Evolutionary conservation across 2,329 filamentous ascomycete genomes (phyloP), one percentile per base, ranked within the genome.

Genomic region (Colletotrichum salicis): DNA sequence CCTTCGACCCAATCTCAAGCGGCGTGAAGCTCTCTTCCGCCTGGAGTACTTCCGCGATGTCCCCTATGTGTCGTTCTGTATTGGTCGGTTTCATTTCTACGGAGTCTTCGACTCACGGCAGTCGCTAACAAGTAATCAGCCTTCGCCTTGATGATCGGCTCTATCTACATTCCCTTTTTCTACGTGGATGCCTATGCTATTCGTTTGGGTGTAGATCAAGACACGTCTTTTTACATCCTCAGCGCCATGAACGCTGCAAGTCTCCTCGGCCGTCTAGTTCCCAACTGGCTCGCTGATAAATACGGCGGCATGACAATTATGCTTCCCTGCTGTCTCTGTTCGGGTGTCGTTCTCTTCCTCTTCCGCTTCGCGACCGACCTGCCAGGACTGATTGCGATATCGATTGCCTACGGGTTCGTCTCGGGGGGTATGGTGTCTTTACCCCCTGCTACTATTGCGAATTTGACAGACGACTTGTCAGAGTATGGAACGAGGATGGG

Each of bases 201-300:
- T 13, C 66, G 67, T 1, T 56, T 71, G 1, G 71, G 71, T n/a
- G 63, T 66, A 6, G 63, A 74, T 45, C 41, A 22, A 3, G 29
- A 41, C 27, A 58, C 72, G 19, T 70, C 73, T 11, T 62, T 58
- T 48, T 74, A 74, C 59, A 55, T 75, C 19, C 68, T 75, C 12
- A 62, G 73, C 41, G 70, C 73, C 54, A 66, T 74, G 48, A 75
- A 75, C 48, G 73, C 73, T 7, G 74, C 66, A 7, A 73, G 66
- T 24, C 67, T 74, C 19, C 48, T 75, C 4, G 73, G 74, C 10
- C 74, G 74, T 8, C 58, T 75, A 19, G 62, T 67, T 1, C 74
- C 74, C 5, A 74, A 73, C 63, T 73, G 64, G 70, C 33, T 74
- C 11, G 73, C 73, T 19, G 73, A 70, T 24, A 56, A 64, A 22